A percentile compares a stretch with the other conserved stretches of the same genome.
Evolutionary conservation across 345 rosid species (phyloP).

Genomic region (Mercurialis annua): DNA sequence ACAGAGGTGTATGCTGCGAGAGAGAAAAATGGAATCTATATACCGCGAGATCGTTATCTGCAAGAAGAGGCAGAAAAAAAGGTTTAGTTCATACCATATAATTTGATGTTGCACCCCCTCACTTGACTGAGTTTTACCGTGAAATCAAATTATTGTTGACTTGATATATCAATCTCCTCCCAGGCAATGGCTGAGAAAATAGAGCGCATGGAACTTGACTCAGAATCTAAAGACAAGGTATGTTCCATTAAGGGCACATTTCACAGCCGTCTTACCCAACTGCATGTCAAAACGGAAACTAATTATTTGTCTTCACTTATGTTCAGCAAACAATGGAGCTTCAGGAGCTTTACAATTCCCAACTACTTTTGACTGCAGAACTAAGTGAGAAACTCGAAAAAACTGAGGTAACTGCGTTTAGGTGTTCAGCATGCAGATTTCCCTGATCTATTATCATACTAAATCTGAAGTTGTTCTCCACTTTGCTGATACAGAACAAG

Average conservation of each 20-base stretch:
- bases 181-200: conserved; percentile 98
- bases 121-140: conserved; percentile 1
- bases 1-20: conserved; percentile 96
- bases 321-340: conserved; percentile 79
- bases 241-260: conserved; percentile 11
- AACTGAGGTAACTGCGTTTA: conserved; percentile 59
- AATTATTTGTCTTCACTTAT: conserved; percentile 18
- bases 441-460: conserved; percentile 5
- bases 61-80: conserved; percentile 96
- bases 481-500: conserved; percentile 52
- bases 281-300: conserved; percentile 3
- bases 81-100: conserved; percentile 37
- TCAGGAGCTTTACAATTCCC: conserved; percentile 79
- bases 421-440: background rate
- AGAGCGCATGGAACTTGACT: conserved; percentile 80
- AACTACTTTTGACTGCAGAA: conserved; percentile 63
- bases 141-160: conserved; percentile 15
- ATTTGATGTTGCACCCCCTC: conserved; percentile 5
- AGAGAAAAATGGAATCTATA: conserved; percentile 96
- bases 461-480: conserved; percentile 23
- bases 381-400: conserved; percentile 75
- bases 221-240: conserved; percentile 87
- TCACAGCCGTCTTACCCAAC: conserved; percentile 1
- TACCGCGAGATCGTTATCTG: conserved; percentile 87
- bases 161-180: conserved; percentile 18